Base-by-base conservation (phyloP, 495 filamentous ascomycete genomes). In the Penicillium daleae region DNA sequence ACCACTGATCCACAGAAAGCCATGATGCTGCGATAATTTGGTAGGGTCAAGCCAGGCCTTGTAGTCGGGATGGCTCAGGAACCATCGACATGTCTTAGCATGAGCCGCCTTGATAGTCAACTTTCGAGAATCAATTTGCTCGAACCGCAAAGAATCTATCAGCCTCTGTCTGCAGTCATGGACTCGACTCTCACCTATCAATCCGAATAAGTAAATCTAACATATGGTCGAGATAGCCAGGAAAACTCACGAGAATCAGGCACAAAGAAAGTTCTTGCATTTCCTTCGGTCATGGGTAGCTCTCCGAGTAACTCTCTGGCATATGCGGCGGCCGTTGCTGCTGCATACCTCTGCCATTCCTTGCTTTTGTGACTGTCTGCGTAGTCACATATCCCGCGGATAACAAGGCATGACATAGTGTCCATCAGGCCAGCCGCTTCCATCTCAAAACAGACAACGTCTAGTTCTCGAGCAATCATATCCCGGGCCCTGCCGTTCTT, bases 1-100 rank as follows among this genome's bases (percentile, higher is more conserved):
- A 2, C 84, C 84, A 61, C 76, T 83, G 46, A 88, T 80, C 85
- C 84, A 87, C 17, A 87, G 52, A 49, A 87, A 76, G 8, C 84
- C 82, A 50, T 78, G 67, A 62, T 83, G 80, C 13, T 81, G 39
- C 6, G 21, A 4, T 12, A 77, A 32, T 33, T 76, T 69, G 6
- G n/a, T 40, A 5, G 57, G 22, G 54, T 83, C 72, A 12, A 85
- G 74, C 84, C 83, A 87, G n/a, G 69, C 57, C 10, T 58, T 19
- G 59, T 83, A 86, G n/a, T 77, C 62, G 1, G 67, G 44, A 7
- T 73, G 70, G 2, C 65, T 60, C 4, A 83, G 63, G 19, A 87
- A 60, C 84, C 83, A 87, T 64, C 58, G 42, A 56, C 83, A 86
- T 27, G 83, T 85, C 54, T 74, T 70, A 2, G 22, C 31, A 31